A percentile compares a stretch with the other conserved stretches of the same genome.
Conservation (phyloP, 371 early-diverging fungal species). For the Mortierella polycephala region DNA sequence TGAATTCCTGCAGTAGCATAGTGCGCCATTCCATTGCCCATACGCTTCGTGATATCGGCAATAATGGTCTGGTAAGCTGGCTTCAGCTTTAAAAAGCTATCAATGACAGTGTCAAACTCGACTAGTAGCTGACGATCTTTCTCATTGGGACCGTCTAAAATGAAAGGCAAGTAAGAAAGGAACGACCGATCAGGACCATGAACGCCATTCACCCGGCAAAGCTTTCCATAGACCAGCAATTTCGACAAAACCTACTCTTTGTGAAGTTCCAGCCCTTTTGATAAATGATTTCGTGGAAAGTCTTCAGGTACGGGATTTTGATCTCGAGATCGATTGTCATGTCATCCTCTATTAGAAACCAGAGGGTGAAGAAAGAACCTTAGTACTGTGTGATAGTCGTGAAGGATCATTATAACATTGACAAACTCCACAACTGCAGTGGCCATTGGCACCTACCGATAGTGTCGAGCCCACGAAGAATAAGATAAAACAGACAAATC, state of each 20-base stretch:
- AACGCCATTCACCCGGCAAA: too few relatives aligned
- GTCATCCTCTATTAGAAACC: constrained; percentile 84
- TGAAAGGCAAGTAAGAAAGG: neutral
- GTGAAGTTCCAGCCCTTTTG: constrained; percentile 89
- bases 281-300: constrained; percentile 84
- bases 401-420: too few relatives aligned
- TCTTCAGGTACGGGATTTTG: constrained; percentile 80
- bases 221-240: too few relatives aligned
- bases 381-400: neutral
- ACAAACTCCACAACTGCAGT: too few relatives aligned
- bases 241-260: constrained; percentile 62
- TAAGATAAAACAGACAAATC: constrained; percentile 92
- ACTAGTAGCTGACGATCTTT: constrained; percentile 92
- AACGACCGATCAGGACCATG: neutral
- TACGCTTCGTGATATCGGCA: constrained; percentile 87
- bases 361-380: neutral
- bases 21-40: constrained; percentile 97
- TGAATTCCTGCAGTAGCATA: constrained; percentile 73
- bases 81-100: constrained; percentile 84
- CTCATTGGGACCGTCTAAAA: constrained; percentile 85
- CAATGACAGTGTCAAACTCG: constrained; percentile 90
- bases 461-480: constrained; percentile 96
- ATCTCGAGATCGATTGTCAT: constrained; percentile 86
- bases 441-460: constrained; percentile 60
- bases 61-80: constrained; percentile 84